phyloP scores from a whole-genome alignment of 352 stramenopile genomes.

The Pythium chondricola region DNA sequence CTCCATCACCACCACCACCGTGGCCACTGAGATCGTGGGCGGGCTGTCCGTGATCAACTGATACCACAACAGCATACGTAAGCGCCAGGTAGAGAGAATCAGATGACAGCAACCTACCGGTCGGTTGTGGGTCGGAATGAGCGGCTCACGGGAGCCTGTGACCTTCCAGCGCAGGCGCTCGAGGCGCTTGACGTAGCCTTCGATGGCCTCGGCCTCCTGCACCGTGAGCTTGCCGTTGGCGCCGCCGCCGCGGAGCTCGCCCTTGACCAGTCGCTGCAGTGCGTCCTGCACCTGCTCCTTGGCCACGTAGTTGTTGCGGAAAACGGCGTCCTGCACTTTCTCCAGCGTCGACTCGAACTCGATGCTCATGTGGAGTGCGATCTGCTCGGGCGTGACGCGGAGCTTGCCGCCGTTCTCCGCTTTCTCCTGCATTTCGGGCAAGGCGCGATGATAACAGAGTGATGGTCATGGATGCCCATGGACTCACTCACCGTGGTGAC shows the following conservation, averaged over 20 bases:
- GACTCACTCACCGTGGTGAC: slow-evolving; percentile 47
- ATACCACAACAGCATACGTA: not conserved
- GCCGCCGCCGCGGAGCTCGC: slow-evolving; percentile 45
- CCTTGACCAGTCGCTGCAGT: slow-evolving; percentile 48
- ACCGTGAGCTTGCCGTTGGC: slow-evolving; percentile 48
- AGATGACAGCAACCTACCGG: slow-evolving; percentile 22
- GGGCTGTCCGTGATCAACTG: slow-evolving; percentile 54
- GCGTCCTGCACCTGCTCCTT: slow-evolving; percentile 74
- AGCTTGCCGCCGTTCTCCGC: slow-evolving; percentile 37
- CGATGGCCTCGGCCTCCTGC: slow-evolving; percentile 60
- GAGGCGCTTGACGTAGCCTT: slow-evolving; percentile 62
- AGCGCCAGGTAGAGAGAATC: not conserved
- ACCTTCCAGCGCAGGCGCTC: slow-evolving; percentile 73
- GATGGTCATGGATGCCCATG: no score
- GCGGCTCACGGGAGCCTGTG: slow-evolving; percentile 66
- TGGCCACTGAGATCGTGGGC: slow-evolving; percentile 48
- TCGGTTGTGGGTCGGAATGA: slow-evolving; percentile 48
- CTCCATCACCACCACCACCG: slow-evolving; percentile 61
- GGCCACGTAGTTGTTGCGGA: slow-evolving; percentile 78
- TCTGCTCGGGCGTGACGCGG: slow-evolving; percentile 51
- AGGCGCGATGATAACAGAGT: no score
- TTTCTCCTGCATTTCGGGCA: slow-evolving; percentile 18
- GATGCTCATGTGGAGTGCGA: slow-evolving; percentile 79
- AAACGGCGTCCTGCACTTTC: slow-evolving; percentile 78
- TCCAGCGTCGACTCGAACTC: slow-evolving; percentile 73